A percentile compares a stretch with the other conserved stretches of the same genome.
These are phyloP conservation scores for Thelonectria discophora DNA, from an alignment of 2,329 filamentous ascomycete species.

Conservation along the genomic window DNA sequence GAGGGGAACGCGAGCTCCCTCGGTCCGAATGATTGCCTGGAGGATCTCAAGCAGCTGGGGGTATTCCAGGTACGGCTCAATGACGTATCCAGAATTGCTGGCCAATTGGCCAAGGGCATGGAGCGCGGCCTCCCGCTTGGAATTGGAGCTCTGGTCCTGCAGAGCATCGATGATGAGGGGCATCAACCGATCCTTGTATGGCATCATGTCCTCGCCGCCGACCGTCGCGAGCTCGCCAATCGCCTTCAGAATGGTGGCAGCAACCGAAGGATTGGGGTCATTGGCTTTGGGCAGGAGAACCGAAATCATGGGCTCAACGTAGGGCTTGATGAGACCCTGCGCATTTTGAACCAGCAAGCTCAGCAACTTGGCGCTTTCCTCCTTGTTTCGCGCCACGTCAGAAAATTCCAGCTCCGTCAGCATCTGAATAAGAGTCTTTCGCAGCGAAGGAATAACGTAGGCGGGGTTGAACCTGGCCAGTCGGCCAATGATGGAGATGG, in stretches of 20 bases:
- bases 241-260: constrained; percentile 92
- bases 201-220: constrained; percentile 91
- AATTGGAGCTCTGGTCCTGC: constrained; percentile 90
- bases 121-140: constrained; percentile 90
- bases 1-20: constrained; percentile 82
- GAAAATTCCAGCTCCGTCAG: constrained; percentile 97
- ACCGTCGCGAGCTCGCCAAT: constrained; percentile 95
- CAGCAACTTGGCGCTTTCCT: constrained; percentile 93
- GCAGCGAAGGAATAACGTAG: constrained; percentile 94
- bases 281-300: constrained; percentile 93
- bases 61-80: constrained; percentile 93
- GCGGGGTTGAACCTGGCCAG: constrained; percentile 92
- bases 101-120: constrained; percentile 91
- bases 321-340: constrained; percentile 91
- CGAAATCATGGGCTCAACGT: constrained; percentile 95
- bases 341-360: constrained; percentile 94
- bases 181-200: constrained; percentile 92
- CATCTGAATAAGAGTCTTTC: constrained; percentile 95
- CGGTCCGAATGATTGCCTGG: constrained; percentile 92
- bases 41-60: constrained; percentile 92
- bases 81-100: constrained; percentile 97
- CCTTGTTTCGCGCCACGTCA: constrained; percentile 91
- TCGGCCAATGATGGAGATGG: constrained; percentile 95
- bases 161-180: constrained; percentile 92
- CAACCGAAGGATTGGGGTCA: constrained; percentile 86